These are phyloP conservation scores for Aspergillus caelatus DNA, from an alignment of 2,329 filamentous ascomycete species.

Conservation along the genomic window DNA sequence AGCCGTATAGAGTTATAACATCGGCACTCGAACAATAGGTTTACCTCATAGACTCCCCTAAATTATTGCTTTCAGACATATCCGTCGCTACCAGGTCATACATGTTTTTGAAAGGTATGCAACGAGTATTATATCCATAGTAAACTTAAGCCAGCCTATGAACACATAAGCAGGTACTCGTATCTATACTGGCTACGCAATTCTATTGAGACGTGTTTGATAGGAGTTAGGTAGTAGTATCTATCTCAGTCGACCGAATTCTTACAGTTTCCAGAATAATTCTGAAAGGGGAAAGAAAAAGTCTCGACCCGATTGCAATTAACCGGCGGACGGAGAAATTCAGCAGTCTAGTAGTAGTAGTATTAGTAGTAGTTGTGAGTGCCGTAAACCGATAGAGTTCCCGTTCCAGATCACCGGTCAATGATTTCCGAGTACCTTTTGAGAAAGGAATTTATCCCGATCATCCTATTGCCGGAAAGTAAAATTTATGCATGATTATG, in stretches of 20 bases:
- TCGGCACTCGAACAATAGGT: neutral
- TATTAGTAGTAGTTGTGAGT: too few species aligned
- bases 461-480: neutral
- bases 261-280: neutral
- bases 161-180: neutral
- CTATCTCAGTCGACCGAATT: neutral
- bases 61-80: neutral
- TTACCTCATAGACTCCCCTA: neutral
- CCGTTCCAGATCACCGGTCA: conserved; percentile 1
- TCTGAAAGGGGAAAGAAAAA: neutral
- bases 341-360: neutral
- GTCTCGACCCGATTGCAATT: conserved; percentile 3
- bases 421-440: conserved; percentile 2
- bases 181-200: neutral
- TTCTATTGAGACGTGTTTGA: neutral
- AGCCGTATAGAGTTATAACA: too few species aligned
- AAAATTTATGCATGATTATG: neutral
- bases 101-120: neutral
- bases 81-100: neutral
- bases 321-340: conserved; percentile 6
- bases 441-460: neutral
- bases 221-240: neutral
- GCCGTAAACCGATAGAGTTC: neutral
- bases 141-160: neutral
- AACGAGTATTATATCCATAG: neutral